Conservation (phyloP, 192 early-diverging fungal genomes). For the Gaertneriomyces semiglobifer region DNA sequence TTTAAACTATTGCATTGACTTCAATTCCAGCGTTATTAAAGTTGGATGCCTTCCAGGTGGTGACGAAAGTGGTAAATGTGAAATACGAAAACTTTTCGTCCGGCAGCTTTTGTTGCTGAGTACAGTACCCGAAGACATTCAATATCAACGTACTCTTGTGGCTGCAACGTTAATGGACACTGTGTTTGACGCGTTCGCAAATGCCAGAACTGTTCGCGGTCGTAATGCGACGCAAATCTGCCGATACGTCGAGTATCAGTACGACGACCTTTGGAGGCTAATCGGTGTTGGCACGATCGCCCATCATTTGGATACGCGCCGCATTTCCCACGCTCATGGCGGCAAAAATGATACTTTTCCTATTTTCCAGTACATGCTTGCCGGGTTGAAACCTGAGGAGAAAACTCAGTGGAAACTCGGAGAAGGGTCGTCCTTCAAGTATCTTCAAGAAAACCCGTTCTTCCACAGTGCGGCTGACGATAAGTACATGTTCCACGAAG, state of each 20-base stretch:
- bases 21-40: too few species aligned
- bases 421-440: constrained; percentile 42
- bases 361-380: constrained; percentile 84
- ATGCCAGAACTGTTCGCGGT: constrained; percentile 21
- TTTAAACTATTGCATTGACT: too few species aligned
- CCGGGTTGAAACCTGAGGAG: constrained; percentile 72
- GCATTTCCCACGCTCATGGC: constrained; percentile 56
- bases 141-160: constrained; percentile 21
- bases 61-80: constrained; percentile 22
- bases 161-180: constrained; percentile 22
- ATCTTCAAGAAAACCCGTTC: constrained; percentile 46
- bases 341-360: constrained; percentile 82
- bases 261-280: constrained; percentile 41
- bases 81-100: constrained; percentile 25
- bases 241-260: constrained; percentile 31
- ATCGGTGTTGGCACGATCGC: constrained; percentile 82
- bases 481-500: constrained; percentile 55
- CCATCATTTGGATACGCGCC: constrained; percentile 79
- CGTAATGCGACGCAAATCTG: constrained; percentile 20
- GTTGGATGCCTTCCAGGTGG: background rate
- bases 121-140: constrained; percentile 9
- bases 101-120: constrained; percentile 26
- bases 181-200: constrained; percentile 28
- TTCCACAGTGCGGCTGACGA: constrained; percentile 33
- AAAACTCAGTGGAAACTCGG: constrained; percentile 67